phyloP scores from a whole-genome alignment of 2,329 filamentous ascomycete genomes.

The Fusarium cyanostomum region DNA sequence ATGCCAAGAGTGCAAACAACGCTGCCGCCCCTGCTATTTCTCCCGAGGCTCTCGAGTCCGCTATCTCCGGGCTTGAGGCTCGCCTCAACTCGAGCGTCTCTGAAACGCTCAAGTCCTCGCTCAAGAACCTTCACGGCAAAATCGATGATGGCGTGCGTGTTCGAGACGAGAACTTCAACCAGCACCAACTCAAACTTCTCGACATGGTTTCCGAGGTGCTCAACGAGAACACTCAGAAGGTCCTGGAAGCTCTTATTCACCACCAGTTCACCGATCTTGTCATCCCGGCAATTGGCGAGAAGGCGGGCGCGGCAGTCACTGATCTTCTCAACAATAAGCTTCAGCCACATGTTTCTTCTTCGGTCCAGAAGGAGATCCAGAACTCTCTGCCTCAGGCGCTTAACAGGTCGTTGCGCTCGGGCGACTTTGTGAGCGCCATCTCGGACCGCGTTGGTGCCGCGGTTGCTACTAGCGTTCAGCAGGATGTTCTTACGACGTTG shows the following conservation, averaged over 20 bases:
- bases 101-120: conserved; percentile 62
- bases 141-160: conserved; percentile 70
- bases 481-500: conserved; percentile 70
- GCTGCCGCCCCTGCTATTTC: conserved; percentile 46
- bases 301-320: conserved; percentile 73
- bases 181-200: conserved; percentile 63
- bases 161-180: conserved; percentile 62
- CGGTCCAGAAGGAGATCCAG: conserved; percentile 78
- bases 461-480: conserved; percentile 74
- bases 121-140: conserved; percentile 70
- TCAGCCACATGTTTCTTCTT: conserved; percentile 70
- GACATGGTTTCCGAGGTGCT: conserved; percentile 69
- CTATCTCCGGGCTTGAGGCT: conserved; percentile 64
- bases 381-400: conserved; percentile 72
- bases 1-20: conserved; percentile 46
- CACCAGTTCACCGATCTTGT: conserved; percentile 79
- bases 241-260: conserved; percentile 79
- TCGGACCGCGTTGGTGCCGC: conserved; percentile 73
- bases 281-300: conserved; percentile 76
- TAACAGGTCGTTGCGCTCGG: conserved; percentile 68
- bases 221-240: conserved; percentile 73
- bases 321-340: conserved; percentile 77
- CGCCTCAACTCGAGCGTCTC: conserved; percentile 61
- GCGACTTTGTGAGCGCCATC: conserved; percentile 76
- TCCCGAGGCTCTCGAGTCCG: conserved; percentile 60